Base-by-base conservation (phyloP, 257 asterid genomes). In the Fraxinus americana region DNA sequence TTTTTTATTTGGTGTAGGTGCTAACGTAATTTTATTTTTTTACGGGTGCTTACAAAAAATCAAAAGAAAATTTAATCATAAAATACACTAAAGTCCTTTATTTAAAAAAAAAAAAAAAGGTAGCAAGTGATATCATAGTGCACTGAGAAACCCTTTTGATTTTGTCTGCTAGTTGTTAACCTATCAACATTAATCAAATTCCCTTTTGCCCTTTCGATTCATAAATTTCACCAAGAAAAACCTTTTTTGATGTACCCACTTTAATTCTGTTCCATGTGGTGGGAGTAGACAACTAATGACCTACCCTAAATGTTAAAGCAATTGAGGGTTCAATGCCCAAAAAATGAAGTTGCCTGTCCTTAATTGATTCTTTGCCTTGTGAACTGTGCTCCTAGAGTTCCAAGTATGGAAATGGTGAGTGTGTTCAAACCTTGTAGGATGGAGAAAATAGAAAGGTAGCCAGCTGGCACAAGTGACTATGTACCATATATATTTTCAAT, bases 101-200 rank as follows among this genome's bases (percentile, higher is more conserved):
- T 34, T 29, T 1, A 29, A 29, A 29, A 29, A 29, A 29, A 32
- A 80, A 82, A 85, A 70, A 50, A 67, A 72, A 68, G 76, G 35
- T 32, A 35, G 34, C 8, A 25, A 50, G 73, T 82, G 82, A 72
- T 72, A 80, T 77, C 86, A 82, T 67, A 74, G 14, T 80, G 86
- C 86, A 82, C 89, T 80, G 75, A 67, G 21, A 38, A 36, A 10
- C 19, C 50, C 86, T 80, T 85, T 80, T 74, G 12, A 50, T 38
- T 75, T 80, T 82, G 85, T 82, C 85, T 75, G 83, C 73, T 79
- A 65, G 72, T 78, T 77, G 86, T 77, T 82, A 11, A 65, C 81
- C 81, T 74, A 79, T 82, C 67, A 66, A 38, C 63, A 75, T 48
- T 70, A 19, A 69, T 35, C 75, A 52, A 32, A 14, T 32, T 6